Conservation (phyloP, 2,329 filamentous ascomycete genomes). For the Dryadomyces quercivorus region DNA sequence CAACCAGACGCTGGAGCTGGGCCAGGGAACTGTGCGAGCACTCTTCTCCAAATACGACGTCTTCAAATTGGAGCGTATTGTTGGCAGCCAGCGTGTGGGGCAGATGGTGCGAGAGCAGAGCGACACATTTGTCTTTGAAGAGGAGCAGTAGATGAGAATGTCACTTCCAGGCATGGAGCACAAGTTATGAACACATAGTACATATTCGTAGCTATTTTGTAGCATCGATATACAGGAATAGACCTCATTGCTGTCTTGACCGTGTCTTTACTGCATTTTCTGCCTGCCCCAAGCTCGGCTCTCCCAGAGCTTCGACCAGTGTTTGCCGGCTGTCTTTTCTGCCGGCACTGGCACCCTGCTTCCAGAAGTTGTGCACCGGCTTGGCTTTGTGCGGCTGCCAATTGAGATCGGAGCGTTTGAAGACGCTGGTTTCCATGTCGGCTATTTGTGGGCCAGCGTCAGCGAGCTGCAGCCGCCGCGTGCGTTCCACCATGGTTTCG, state of each 20-base stretch:
- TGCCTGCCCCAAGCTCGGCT: not conserved
- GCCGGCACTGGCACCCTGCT: not conserved
- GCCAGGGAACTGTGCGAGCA: constrained; percentile 45
- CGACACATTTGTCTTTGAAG: constrained; percentile 94
- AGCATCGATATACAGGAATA: not conserved
- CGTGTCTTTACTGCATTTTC: not conserved
- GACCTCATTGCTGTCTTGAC: not conserved
- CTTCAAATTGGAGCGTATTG: constrained; percentile 77
- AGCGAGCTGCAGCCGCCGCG: constrained; percentile 22
- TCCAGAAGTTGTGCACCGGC: constrained; percentile 11
- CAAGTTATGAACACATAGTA: no score
- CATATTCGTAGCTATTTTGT: no score
- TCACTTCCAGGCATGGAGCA: no score
- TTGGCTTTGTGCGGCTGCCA: not conserved
- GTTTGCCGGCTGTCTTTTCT: not conserved
- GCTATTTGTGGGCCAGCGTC: constrained; percentile 12
- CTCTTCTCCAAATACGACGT: constrained; percentile 85
- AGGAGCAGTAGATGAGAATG: constrained; percentile 16
- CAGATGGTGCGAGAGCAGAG: constrained; percentile 74
- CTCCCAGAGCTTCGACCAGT: constrained; percentile 5
- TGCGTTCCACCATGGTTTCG: constrained; percentile 46
- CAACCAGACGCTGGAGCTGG: constrained; percentile 40
- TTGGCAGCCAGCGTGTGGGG: constrained; percentile 66
- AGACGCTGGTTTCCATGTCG: constrained; percentile 8
- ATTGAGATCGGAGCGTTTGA: constrained; percentile 1